Conservation (phyloP, 805 yeast genomes). For the Saturnispora ahearnii region DNA sequence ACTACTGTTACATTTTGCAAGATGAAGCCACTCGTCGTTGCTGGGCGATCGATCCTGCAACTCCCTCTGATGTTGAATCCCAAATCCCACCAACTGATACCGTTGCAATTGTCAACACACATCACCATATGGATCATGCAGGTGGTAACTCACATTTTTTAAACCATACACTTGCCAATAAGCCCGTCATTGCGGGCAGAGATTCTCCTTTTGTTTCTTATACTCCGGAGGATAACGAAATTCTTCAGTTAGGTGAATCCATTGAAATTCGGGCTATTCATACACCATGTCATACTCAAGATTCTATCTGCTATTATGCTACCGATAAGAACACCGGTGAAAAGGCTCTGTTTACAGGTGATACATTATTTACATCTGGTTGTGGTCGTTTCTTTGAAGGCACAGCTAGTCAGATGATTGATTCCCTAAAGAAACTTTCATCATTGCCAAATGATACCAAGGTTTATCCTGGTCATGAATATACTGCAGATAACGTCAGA, state of each 20-base stretch:
- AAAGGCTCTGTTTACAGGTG: conserved; percentile 86
- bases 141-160: conserved; percentile 60
- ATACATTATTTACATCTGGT: conserved; percentile 87
- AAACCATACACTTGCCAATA: conserved; percentile 28
- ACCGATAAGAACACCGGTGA: conserved; percentile 55
- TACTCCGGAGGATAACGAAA: conserved; percentile 59
- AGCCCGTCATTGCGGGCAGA: conserved; percentile 75
- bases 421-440: conserved; percentile 53
- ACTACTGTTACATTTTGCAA: conserved; percentile 72
- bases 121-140: conserved; percentile 92
- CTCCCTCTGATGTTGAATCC: conserved; percentile 59
- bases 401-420: conserved; percentile 68
- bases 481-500: conserved; percentile 71
- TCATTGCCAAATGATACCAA: conserved; percentile 57
- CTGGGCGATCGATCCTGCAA: conserved; percentile 91
- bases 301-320: conserved; percentile 81
- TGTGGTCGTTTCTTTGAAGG: conserved; percentile 98
- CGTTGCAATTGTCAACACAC: conserved; percentile 83
- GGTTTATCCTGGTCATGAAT: conserved; percentile 94
- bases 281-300: conserved; percentile 98
- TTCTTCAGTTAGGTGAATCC: conserved; percentile 52
- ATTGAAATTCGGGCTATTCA: conserved; percentile 71
- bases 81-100: conserved; percentile 31
- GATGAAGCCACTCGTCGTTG: conserved; percentile 60
- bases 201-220: conserved; percentile 66